A percentile compares a stretch with the other conserved stretches of the same genome.
phyloP scores from a whole-genome alignment of 352 stramenopile species.

The Globisporangium camurandrum region DNA sequence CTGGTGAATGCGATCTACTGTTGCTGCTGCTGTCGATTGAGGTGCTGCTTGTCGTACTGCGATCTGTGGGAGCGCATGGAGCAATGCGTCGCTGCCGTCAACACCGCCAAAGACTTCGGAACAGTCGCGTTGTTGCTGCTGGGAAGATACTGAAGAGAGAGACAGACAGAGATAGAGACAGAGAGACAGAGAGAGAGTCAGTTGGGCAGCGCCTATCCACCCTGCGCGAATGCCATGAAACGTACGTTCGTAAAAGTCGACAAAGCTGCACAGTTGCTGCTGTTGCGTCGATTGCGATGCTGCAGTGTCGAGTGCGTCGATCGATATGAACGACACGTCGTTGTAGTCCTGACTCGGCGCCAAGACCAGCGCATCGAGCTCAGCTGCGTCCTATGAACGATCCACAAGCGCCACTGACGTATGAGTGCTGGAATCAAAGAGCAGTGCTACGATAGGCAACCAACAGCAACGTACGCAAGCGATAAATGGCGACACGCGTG shows the following conservation, averaged over 20 bases:
- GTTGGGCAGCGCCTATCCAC: neutral
- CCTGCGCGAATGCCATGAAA: too few species aligned
- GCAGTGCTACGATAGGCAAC: neutral
- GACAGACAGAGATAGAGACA: too few species aligned
- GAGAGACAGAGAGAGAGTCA: too few species aligned
- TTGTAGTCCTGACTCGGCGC: constrained; percentile 15
- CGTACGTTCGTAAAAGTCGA: constrained; percentile 15
- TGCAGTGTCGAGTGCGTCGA: neutral
- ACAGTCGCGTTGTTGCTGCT: too few species aligned
- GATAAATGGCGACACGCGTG: constrained; percentile 11
- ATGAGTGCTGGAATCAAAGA: neutral
- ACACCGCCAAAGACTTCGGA: too few species aligned
- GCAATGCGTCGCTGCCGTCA: too few species aligned
- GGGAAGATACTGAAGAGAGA: too few species aligned
- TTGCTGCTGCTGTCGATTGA: too few species aligned
- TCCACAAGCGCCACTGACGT: neutral
- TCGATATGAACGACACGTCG: constrained; percentile 1
- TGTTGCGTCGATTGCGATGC: constrained; percentile 3
- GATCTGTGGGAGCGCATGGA: too few species aligned
- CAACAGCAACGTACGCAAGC: constrained; percentile 11
- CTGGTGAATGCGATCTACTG: too few species aligned
- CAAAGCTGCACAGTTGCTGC: constrained; percentile 9
- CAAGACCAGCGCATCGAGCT: constrained; percentile 11
- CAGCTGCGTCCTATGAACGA: constrained; percentile 11
- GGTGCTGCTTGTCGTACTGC: too few species aligned